Base-by-base conservation (phyloP, 1,139 yeast species). In the Saccharomyces pastorianus region DNA sequence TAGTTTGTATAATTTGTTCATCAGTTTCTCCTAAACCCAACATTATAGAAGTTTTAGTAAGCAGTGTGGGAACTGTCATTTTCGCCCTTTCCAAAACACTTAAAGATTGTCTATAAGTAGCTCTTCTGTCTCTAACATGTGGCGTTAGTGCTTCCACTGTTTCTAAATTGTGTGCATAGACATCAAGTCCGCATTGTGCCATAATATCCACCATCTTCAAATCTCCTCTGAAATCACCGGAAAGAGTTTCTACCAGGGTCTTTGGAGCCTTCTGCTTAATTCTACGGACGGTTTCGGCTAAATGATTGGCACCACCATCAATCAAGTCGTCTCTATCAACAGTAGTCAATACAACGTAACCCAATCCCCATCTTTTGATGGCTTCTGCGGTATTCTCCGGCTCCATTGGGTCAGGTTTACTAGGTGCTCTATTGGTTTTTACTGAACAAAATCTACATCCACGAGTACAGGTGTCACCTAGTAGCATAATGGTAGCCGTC, bases 351-450 rank as follows among this genome's bases (percentile, higher is more conserved):
- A 95, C 99, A 32, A 95, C 98, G 69, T 95, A 95, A 28, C 99
- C 99, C 59, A 95, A 79, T 0, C 98, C 99, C 99, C 99, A 95
- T 72, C 96, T 83, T 52, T 91, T 84, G 57, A 95, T 90, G 27
- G 99, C 99, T 65, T 88, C 97, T 0, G 99, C 98, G 0, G 99
- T 95, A 66, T 93, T 90, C 69, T 88, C 96, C 0, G 99, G 99
- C 69, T 95, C 99, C 77, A 81, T 83, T 31, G 98, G 96, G 72
- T 95, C 99, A 6, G 96, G 86, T 11, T 90, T 82, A 0, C 85
- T 83, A 0, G 99, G 99, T 4, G 75, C 75, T 64, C 99, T 79
- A 70, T 84, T 84, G 1, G 99, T 95, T 72, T 95, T 95, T 51
- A 95, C 99, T 1, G 96, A 87, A 71, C 99, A 95, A 73, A 95